Base-by-base conservation (phyloP, 1,139 yeast species). In the Debaryomyces fabryi region DNA sequence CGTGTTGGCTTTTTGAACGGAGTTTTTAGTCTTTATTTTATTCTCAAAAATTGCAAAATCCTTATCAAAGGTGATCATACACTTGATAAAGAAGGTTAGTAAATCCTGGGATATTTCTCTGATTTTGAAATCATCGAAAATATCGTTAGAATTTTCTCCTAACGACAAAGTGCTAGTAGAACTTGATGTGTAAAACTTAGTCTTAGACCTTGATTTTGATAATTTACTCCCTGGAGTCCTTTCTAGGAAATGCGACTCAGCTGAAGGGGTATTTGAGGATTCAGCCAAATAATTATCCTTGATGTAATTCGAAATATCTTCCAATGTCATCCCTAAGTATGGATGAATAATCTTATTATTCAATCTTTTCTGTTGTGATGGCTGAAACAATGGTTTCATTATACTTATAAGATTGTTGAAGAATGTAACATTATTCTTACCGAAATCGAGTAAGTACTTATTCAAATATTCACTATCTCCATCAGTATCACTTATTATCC, bases 41-140 rank as follows among this genome's bases (percentile, higher is more conserved):
- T 32, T 39, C 7, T 24, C 39, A 21, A 23, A 32, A n/a, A 20
- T 20, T 3, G 44, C 47, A 33, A 56, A 62, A 40, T 71, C 75
- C 35, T 55, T 59, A 33, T 57, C 58, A 29, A 68, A 61, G 4
- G 62, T 40, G 4, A 52, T 43, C 60, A 72, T 54, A 13, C 68
- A 58, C 43, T 60, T 57, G 4, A 54, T 52, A 49, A 71, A 72
- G 46, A 63, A 68, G 1, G 63, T 52, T 15, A 57, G 52, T 12
- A 73, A 51, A 45, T 71, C 73, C 43, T 64, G 69, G 0, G 63
- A 58, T 3, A 71, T 55, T 49, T 73, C 77, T 45, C 75, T 52
- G 1, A 64, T 48, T 45, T 59, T 60, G 20, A 67, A 59, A 35
- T 71, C 75, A 48, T 68, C 69, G 6, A 60, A 49, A 34, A 60